Evolutionary conservation across 805 yeast species (phyloP).

Genomic region (Ogataea paraovalis): DNA sequence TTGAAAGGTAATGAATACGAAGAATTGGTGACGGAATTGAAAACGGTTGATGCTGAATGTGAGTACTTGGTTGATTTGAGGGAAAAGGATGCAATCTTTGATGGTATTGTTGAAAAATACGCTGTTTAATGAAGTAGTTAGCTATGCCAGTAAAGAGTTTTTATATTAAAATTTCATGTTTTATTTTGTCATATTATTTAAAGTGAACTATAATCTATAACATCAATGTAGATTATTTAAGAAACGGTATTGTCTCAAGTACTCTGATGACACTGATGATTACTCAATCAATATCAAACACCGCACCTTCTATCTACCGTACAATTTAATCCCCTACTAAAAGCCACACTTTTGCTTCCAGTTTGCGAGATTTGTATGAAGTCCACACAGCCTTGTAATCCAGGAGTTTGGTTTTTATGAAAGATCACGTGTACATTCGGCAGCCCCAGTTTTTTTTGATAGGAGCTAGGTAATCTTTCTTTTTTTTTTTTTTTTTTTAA

Average conservation of each 20-base stretch:
- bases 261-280: no score
- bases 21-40: slow-evolving; percentile 34
- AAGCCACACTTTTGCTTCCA: not conserved
- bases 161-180: no score
- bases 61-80: slow-evolving; percentile 53
- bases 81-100: slow-evolving; percentile 63
- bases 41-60: slow-evolving; percentile 42
- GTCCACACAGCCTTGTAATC: not conserved
- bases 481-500: not conserved
- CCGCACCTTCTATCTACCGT: no score
- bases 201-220: no score
- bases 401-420: not conserved
- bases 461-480: not conserved
- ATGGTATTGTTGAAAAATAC: slow-evolving; percentile 63
- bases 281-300: not conserved
- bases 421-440: not conserved
- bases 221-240: no score
- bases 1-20: slow-evolving; percentile 40
- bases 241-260: no score
- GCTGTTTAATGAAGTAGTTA: slow-evolving; percentile 3
- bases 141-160: no score
- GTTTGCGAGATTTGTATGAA: no score
- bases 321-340: not conserved
- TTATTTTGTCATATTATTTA: no score
- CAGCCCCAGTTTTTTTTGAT: not conserved